A percentile compares a stretch with the other conserved stretches of the same genome.
Conservation (phyloP, 2,329 filamentous ascomycete species). For the Botryotinia globosa region DNA sequence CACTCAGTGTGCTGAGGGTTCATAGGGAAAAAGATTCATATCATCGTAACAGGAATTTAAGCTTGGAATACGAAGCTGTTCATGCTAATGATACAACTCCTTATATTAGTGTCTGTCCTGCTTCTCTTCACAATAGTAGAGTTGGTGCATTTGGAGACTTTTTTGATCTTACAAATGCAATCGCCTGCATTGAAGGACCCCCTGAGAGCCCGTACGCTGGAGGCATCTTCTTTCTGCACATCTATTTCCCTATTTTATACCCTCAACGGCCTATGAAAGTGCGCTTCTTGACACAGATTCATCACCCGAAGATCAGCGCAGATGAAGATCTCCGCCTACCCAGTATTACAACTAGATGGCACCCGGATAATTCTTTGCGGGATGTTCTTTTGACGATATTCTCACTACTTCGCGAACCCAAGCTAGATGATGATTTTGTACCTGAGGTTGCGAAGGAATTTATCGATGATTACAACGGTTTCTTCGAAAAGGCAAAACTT, state of each 20-base stretch:
- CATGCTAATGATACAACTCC: not conserved
- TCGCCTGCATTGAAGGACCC: slow-evolving; percentile 5
- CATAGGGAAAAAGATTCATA: not conserved
- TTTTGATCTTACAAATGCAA: not conserved
- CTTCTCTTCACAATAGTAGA: not conserved
- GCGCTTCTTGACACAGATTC: not conserved
- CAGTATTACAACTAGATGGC: not conserved
- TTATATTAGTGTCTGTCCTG: not conserved
- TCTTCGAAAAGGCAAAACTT: not conserved
- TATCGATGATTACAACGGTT: not conserved
- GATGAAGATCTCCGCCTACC: not conserved
- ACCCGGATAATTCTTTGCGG: not conserved
- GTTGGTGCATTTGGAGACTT: not conserved
- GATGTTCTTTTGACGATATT: not conserved
- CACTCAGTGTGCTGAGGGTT: not conserved
- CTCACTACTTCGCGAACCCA: not conserved
- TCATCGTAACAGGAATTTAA: not conserved
- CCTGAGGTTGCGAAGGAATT: not conserved
- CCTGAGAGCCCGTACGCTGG: not conserved
- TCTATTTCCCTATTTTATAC: not conserved
- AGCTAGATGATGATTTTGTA: not conserved
- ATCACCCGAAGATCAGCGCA: not conserved
- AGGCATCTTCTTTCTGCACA: slow-evolving; percentile 5
- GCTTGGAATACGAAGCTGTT: not conserved
- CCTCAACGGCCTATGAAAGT: not conserved